A percentile compares a stretch with the other conserved stretches of the same genome.
These are phyloP conservation scores for Entelexis paramagnoliae DNA, from an alignment of 1,139 yeast genomes.

Conservation along the genomic window DNA sequence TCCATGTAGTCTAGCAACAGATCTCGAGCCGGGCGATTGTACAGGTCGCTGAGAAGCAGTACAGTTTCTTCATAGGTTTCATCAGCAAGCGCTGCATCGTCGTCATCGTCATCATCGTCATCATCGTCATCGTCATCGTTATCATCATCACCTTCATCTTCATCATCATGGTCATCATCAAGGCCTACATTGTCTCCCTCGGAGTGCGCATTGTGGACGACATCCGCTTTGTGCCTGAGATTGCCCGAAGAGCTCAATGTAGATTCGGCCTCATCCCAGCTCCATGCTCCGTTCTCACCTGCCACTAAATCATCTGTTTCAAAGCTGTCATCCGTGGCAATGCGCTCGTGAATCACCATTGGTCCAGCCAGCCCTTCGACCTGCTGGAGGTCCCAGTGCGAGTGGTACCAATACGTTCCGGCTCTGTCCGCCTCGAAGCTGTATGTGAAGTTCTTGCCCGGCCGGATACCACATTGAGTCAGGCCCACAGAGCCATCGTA, in stretches of 20 bases:
- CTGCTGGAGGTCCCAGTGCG: slow-evolving; percentile 71
- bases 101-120: neutral
- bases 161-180: neutral
- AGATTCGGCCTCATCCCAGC: no score
- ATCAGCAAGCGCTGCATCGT: neutral
- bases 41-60: slow-evolving; percentile 62
- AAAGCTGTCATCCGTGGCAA: neutral
- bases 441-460: slow-evolving; percentile 55
- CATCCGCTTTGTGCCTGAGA: no score
- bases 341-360: slow-evolving; percentile 47
- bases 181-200: no score
- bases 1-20: slow-evolving; percentile 45
- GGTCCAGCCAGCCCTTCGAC: slow-evolving; percentile 78
- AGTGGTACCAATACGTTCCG: slow-evolving; percentile 92
- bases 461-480: slow-evolving; percentile 78
- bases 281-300: no score
- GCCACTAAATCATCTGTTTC: no score
- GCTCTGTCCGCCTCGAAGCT: slow-evolving; percentile 74
- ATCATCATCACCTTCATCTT: neutral
- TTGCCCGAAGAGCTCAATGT: no score
- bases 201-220: no score
- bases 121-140: neutral
- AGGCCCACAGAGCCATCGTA: slow-evolving; percentile 86
- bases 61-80: slow-evolving; percentile 28
- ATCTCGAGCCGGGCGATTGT: slow-evolving; percentile 47